These are phyloP conservation scores for Tuber brumale DNA, from an alignment of 495 filamentous ascomycete species.

Conservation along the genomic window DNA sequence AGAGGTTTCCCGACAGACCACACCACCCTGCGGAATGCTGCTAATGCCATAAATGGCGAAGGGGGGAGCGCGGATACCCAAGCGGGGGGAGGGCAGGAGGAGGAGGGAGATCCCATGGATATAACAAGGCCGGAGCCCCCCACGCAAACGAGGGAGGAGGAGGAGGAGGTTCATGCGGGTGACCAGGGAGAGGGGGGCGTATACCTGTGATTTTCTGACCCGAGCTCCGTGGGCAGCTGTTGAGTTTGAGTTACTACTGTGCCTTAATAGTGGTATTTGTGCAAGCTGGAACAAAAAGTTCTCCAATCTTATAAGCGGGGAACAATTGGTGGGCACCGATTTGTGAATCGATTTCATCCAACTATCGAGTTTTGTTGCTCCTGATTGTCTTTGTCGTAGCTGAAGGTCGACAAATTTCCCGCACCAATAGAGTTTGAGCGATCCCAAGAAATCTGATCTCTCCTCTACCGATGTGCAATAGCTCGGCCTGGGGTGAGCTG, in stretches of 20 bases:
- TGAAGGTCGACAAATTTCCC: not conserved
- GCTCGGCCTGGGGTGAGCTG: not conserved
- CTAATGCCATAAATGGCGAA: not conserved
- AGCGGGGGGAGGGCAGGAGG: not conserved
- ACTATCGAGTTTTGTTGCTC: not conserved
- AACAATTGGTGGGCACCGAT: not conserved
- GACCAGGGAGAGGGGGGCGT: not conserved
- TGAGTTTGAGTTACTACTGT: not conserved
- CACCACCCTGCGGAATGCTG: not conserved
- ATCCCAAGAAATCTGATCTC: not conserved
- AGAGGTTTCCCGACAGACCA: conserved; percentile 56
- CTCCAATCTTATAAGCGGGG: not conserved
- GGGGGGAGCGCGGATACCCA: not conserved
- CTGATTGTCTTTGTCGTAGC: not conserved
- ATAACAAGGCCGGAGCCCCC: not conserved
- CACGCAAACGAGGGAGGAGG: not conserved
- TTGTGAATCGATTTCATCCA: not conserved
- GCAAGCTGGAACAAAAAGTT: not conserved
- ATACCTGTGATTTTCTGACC: not conserved
- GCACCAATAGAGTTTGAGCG: not conserved
- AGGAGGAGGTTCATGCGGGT: not conserved
- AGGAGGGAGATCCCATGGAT: not conserved
- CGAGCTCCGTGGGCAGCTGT: not conserved
- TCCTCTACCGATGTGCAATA: not conserved
- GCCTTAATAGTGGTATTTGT: not conserved